phyloP scores from a whole-genome alignment of 148 eudicot species.

The Spergularia marina region DNA sequence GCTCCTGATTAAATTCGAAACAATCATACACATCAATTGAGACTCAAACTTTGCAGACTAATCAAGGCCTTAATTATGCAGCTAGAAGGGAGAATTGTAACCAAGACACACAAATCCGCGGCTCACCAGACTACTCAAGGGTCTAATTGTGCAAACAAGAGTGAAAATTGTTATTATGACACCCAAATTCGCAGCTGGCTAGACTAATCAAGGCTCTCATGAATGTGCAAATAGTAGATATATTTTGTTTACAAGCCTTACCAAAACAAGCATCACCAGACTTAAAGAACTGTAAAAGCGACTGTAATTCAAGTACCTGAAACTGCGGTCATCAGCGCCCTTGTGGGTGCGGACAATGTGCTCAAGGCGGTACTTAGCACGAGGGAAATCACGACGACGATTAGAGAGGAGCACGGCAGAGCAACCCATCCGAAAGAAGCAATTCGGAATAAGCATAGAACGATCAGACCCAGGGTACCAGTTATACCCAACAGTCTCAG shows the following conservation, averaged over 20 bases:
- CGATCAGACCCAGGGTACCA: constrained; percentile 84
- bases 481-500: constrained; percentile 90
- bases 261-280: no score
- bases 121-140: neutral
- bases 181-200: no score
- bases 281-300: no score
- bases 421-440: constrained; percentile 95
- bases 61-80: no score
- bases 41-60: neutral
- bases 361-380: constrained; percentile 88
- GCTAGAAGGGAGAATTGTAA: no score
- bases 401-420: constrained; percentile 82
- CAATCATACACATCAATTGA: neutral
- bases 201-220: no score
- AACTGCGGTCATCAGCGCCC: constrained; percentile 85
- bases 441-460: constrained; percentile 92
- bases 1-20: constrained; percentile 40
- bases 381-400: constrained; percentile 68
- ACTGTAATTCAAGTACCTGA: constrained; percentile 39
- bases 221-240: no score
- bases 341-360: constrained; percentile 93
- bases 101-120: neutral
- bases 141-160: no score
- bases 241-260: no score
- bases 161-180: no score